Base-by-base conservation (phyloP, 108 stramenopile species). In the Skeletonema menzelii region DNA sequence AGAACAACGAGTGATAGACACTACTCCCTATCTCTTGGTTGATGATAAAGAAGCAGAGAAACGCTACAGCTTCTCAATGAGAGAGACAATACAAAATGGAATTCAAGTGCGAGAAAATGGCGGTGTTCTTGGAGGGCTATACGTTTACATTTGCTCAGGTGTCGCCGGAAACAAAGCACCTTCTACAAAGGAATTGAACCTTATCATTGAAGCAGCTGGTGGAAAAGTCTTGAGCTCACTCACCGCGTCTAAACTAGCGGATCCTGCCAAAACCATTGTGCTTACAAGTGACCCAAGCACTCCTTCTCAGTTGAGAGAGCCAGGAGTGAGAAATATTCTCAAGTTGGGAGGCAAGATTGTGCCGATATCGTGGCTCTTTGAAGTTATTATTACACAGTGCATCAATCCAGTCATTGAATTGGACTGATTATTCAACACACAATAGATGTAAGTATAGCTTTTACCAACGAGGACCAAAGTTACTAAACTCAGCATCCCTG, bases 111-210 rank as follows among this genome's bases (percentile, higher is more conserved):
- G 86, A 22, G 30, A 58, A 22, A 56, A 46, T 12, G 76, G 73
- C 4, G 69, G 77, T 27, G 68, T 89, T 11, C 73, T 89, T 26
- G 69, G 59, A 42, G 86, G 81, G 0, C 77, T 53, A 20, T 67
- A 15, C 22, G 59, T 89, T 4, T 79, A 70, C 34, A 62, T 85
- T 71, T 89, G 88, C 65, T 59, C 58, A 5, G 83, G 83, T 26
- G 88, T 89, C 30, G 79, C 86, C 1, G 88, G 86, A 12, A 83
- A 85, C 37, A 80, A 77, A 24, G 86, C 88, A 34, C 88, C 88
- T 0, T 60, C 80, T 10, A 61, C 71, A 34, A 65, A 73, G 26
- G 85, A 83, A 35, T 74, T 89, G 20, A 40, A 44, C 8, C 46
- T 85, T 11, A 80, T 89, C 42, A 38, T 89, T 11, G 78, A 82